Evolutionary conservation across 805 yeast species (phyloP).

Genomic region (Candida orba): DNA sequence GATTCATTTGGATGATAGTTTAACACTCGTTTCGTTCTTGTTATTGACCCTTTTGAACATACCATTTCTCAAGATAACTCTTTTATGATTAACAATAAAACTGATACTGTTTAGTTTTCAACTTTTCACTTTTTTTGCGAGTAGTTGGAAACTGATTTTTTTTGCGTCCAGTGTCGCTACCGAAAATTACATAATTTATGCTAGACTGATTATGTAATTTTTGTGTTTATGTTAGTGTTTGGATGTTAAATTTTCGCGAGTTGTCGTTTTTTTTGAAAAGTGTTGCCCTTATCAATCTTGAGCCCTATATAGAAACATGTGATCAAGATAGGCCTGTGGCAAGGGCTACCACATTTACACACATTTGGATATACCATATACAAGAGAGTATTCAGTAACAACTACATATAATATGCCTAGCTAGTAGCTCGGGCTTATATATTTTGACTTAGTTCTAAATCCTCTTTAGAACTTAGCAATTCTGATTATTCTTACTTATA

Average conservation of each 20-base stretch:
- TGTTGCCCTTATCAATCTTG: slow-evolving; percentile 1
- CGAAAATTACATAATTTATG: slow-evolving; percentile 2
- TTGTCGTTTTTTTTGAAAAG: not conserved
- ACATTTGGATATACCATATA: too few species aligned
- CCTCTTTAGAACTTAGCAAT: too few species aligned
- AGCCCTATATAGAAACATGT: too few species aligned
- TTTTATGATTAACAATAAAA: not conserved
- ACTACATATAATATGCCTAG: too few species aligned
- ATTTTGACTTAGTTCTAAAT: too few species aligned
- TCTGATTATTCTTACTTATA: too few species aligned
- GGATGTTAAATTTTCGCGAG: too few species aligned
- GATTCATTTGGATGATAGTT: too few species aligned
- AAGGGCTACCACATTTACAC: too few species aligned
- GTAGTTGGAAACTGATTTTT: not conserved
- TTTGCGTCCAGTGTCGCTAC: slow-evolving; percentile 5
- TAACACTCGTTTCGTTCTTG: not conserved
- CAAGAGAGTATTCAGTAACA: too few species aligned
- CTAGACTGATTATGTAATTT: not conserved
- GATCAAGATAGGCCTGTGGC: too few species aligned
- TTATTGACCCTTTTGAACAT: slow-evolving; percentile 1
- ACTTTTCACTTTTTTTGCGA: slow-evolving; percentile 8
- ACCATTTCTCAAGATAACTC: slow-evolving; percentile 7
- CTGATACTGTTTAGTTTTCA: slow-evolving; percentile 1
- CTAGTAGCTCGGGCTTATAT: too few species aligned
- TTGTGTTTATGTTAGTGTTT: slow-evolving; percentile 6